Conservation (phyloP, 805 yeast genomes). For the Zygosaccharomyces pseudorouxii region DNA sequence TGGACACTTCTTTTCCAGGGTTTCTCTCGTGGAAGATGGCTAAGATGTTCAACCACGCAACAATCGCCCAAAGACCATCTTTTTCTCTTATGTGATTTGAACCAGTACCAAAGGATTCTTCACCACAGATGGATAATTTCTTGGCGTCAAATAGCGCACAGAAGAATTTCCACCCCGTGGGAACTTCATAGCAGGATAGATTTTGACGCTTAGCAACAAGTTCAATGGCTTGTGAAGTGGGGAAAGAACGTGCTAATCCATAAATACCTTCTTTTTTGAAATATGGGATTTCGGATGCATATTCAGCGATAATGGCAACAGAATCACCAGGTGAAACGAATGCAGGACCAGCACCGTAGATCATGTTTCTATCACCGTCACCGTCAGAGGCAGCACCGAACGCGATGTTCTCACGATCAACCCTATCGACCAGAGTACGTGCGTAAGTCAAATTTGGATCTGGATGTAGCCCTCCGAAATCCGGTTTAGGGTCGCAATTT, state of each 20-base stretch:
- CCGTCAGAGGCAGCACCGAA: constrained; percentile 99
- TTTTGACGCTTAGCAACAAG: constrained; percentile 78
- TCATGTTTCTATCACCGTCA: constrained; percentile 98
- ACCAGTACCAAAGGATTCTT: constrained; percentile 97
- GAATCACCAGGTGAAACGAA: constrained; percentile 98
- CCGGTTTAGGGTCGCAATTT: constrained; percentile 74
- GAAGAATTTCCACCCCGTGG: constrained; percentile 99
- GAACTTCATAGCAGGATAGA: constrained; percentile 82
- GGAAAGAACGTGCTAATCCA: constrained; percentile 97
- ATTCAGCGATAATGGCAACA: constrained; percentile 94
- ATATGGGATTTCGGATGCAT: constrained; percentile 88
- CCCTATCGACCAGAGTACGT: constrained; percentile 73
- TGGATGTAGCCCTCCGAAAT: constrained; percentile 96
- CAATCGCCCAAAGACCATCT: constrained; percentile 96
- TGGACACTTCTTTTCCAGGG: constrained; percentile 58
- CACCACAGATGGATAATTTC: constrained; percentile 94
- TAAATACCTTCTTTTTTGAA: constrained; percentile 78
- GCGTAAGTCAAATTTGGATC: constrained; percentile 98
- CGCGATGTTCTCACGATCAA: constrained; percentile 74
- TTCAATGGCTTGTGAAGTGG: constrained; percentile 92
- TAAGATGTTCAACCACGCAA: constrained; percentile 94
- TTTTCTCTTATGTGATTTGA: constrained; percentile 96
- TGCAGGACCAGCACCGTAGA: constrained; percentile 81
- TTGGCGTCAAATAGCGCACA: constrained; percentile 92
- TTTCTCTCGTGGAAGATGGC: constrained; percentile 70